A percentile compares a stretch with the other conserved stretches of the same genome.
Conservation (phyloP, 2,329 filamentous ascomycete species). For the Aspergillus ochraceus region DNA sequence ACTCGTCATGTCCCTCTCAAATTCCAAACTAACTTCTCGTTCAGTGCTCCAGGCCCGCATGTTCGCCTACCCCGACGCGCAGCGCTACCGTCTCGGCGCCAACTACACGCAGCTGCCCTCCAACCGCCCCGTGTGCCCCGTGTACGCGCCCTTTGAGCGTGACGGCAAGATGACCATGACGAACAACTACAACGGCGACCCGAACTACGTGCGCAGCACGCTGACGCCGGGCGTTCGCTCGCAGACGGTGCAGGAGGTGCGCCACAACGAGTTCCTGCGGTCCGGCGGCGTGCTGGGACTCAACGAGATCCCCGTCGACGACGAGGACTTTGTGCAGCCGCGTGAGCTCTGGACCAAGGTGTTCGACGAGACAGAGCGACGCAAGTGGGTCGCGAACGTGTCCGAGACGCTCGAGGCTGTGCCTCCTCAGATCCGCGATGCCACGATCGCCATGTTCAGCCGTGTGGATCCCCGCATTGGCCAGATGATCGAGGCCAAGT, state of each 20-base stretch:
- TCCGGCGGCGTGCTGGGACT: constrained; percentile 22
- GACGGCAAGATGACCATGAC: constrained; percentile 38
- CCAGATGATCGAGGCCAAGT: constrained; percentile 16
- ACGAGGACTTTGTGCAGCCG: constrained; percentile 34
- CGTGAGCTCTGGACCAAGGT: constrained; percentile 30
- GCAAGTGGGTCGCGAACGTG: constrained; percentile 24
- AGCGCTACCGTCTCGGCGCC: constrained; percentile 40
- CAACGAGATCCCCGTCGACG: constrained; percentile 25
- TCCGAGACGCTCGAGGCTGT: constrained; percentile 24
- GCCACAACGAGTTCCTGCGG: constrained; percentile 22
- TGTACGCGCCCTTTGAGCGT: constrained; percentile 55
- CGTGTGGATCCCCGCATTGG: constrained; percentile 23
- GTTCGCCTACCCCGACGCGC: constrained; percentile 61
- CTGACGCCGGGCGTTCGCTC: constrained; percentile 21
- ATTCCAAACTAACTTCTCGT: constrained; percentile 17
- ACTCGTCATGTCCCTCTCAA: background rate
- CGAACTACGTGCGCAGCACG: constrained; percentile 51
- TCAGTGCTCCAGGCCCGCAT: constrained; percentile 59
- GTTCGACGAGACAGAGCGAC: constrained; percentile 26
- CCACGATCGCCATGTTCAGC: constrained; percentile 21
- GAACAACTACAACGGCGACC: constrained; percentile 60
- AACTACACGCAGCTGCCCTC: constrained; percentile 44
- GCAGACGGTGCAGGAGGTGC: constrained; percentile 19
- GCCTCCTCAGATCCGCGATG: constrained; percentile 16
- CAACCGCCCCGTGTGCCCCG: constrained; percentile 35